Evolutionary conservation across 148 eudicot species (phyloP).

Genomic region (Vaccinium corymbosum): DNA sequence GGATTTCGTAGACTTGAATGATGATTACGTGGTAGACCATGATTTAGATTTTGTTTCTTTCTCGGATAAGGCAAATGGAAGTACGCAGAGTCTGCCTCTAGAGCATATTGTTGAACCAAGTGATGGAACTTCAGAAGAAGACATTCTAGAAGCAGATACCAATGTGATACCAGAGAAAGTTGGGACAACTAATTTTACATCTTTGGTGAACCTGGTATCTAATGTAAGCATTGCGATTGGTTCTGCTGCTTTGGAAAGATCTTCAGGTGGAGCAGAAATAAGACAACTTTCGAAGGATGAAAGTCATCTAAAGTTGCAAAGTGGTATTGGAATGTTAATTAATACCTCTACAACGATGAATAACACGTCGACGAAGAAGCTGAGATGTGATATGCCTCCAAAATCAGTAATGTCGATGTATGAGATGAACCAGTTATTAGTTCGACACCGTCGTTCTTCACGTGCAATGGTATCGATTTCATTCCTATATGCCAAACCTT

Average conservation of each 20-base stretch:
- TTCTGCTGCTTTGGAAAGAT: slow-evolving; percentile 15
- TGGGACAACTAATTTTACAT: slow-evolving; percentile 2
- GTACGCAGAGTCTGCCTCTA: background rate
- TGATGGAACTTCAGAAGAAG: slow-evolving; percentile 19
- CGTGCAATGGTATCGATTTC: slow-evolving; percentile 59
- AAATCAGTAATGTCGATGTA: slow-evolving; percentile 46
- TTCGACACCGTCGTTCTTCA: slow-evolving; percentile 56
- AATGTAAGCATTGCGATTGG: slow-evolving; percentile 1
- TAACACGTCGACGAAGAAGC: slow-evolving; percentile 41
- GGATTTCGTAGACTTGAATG: slow-evolving; percentile 11
- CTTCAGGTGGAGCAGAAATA: slow-evolving; percentile 17
- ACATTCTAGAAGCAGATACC: slow-evolving; percentile 18
- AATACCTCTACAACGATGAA: slow-evolving; percentile 23
- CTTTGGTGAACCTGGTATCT: slow-evolving; percentile 1
- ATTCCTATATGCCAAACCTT: background rate
- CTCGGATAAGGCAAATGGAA: slow-evolving; percentile 4
- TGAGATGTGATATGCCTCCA: slow-evolving; percentile 67
- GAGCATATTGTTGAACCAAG: slow-evolving; percentile 24
- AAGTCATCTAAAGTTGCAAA: slow-evolving; percentile 19
- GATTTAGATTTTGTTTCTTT: background rate
- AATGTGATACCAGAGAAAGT: slow-evolving; percentile 14
- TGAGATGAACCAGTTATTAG: slow-evolving; percentile 66
- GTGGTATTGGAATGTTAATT: slow-evolving; percentile 18
- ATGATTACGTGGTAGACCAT: slow-evolving; percentile 9
- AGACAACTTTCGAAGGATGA: slow-evolving; percentile 14